phyloP scores from a whole-genome alignment of 2,329 filamentous ascomycete genomes.

The Aspergillus sp. region DNA sequence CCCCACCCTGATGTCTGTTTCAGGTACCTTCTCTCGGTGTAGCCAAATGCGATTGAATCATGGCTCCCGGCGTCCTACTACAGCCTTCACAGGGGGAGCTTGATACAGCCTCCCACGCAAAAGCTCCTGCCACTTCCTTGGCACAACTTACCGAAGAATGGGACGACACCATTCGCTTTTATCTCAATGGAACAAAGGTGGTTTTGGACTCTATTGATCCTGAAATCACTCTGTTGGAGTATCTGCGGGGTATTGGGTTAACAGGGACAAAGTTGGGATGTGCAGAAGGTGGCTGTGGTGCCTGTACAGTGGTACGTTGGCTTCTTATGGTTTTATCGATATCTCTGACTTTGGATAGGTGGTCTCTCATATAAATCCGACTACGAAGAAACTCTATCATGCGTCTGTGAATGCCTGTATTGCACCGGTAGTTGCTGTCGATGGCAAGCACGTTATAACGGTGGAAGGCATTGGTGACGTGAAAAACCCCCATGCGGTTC shows the following conservation, averaged over 20 bases:
- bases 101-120: conserved; percentile 36
- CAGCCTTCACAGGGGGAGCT: conserved; percentile 44
- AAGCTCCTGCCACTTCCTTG: conserved; percentile 39
- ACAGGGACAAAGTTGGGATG: conserved; percentile 97
- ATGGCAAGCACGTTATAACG: conserved; percentile 97
- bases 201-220: conserved; percentile 84
- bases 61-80: conserved; percentile 60
- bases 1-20: conserved; percentile 2
- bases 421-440: conserved; percentile 85
- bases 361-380: conserved; percentile 88
- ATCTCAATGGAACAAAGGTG: conserved; percentile 89
- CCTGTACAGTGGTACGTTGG: conserved; percentile 39
- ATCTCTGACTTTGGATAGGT: conserved; percentile 50
- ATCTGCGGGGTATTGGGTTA: conserved; percentile 85
- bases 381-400: conserved; percentile 90
- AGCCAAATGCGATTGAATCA: conserved; percentile 28
- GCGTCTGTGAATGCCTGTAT: conserved; percentile 95
- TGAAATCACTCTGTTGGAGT: conserved; percentile 88
- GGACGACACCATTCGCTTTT: conserved; percentile 88
- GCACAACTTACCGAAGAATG: conserved; percentile 70
- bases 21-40: conserved; percentile 8
- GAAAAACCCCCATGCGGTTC: conserved; percentile 80
- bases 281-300: conserved; percentile 93
- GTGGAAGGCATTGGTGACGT: conserved; percentile 93
- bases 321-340: not conserved